phyloP scores from a whole-genome alignment of 345 rosid species.

The Moringa oleifera region DNA sequence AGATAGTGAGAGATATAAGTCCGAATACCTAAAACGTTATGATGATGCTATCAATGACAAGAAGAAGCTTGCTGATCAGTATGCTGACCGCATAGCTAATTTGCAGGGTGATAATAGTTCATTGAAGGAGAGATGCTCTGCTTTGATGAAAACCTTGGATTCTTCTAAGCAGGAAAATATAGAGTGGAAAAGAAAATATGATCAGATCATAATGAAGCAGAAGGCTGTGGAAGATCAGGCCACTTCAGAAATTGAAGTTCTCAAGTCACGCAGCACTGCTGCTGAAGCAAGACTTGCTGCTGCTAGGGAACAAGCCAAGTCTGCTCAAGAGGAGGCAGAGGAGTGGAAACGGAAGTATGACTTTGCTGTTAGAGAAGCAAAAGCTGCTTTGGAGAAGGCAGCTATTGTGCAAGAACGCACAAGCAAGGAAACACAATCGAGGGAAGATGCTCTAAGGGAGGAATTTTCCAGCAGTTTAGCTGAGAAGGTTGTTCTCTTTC shows the following conservation, averaged over 20 bases:
- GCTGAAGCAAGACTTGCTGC: slow-evolving; percentile 98
- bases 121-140: slow-evolving; percentile 76
- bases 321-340: slow-evolving; percentile 88
- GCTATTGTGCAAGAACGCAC: slow-evolving; percentile 74
- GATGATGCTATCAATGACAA: slow-evolving; percentile 93
- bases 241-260: slow-evolving; percentile 66
- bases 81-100: slow-evolving; percentile 62
- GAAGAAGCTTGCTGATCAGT: slow-evolving; percentile 82
- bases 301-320: slow-evolving; percentile 75
- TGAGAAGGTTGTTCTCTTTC: slow-evolving; percentile 46
- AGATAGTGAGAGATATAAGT: slow-evolving; percentile 79
- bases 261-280: slow-evolving; percentile 78
- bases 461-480: slow-evolving; percentile 56
- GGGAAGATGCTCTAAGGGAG: slow-evolving; percentile 85
- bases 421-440: slow-evolving; percentile 68
- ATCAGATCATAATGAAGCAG: slow-evolving; percentile 58
- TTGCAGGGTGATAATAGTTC: slow-evolving; percentile 71
- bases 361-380: slow-evolving; percentile 80
- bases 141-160: slow-evolving; percentile 67
- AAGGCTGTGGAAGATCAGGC: slow-evolving; percentile 74
- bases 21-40: slow-evolving; percentile 83
- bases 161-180: slow-evolving; percentile 61
- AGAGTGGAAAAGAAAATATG: slow-evolving; percentile 77
- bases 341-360: slow-evolving; percentile 97
- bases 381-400: slow-evolving; percentile 89